Evolutionary conservation across 129 eudicot species (phyloP), one percentile per base, ranked within the genome.

Genomic region (Oenanthe sinensis): DNA sequence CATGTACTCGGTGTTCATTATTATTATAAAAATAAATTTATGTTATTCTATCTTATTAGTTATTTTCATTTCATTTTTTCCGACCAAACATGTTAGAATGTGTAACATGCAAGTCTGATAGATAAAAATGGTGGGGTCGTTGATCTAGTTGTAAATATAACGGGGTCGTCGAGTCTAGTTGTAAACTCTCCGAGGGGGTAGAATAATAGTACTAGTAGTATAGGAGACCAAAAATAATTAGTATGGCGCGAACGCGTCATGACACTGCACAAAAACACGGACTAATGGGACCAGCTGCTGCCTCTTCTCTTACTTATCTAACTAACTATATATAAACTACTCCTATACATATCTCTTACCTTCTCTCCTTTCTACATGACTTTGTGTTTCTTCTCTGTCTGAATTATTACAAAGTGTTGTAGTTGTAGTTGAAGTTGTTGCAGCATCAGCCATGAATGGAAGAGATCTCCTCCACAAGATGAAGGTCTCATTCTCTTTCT

Each of bases 221-320:
- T 3, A 39, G 42, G 42, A 39, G 42, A 39, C 42, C 42, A 39
- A 39, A 19, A 58, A 8, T 58, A 58, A 22, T 60, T n/a, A 60
- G n/a, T 60, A 60, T 60, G 68, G 36, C 68, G 33, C 68, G 68
- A 60, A 60, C 68, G 68, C 68, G 68, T 60, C 68, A 60, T n/a
- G 68, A 60, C 68, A 60, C 68, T n/a, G 68, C 68, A 60, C 15
- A 60, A 60, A 0, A n/a, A 60, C 68, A 33, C 68, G 68, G 16
- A 60, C 68, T 60, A 3, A 60, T 12, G 68, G 68, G 68, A 60
- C 68, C 68, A 60, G 12, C 36, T 55, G 11, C 8, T n/a, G 36
- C 36, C 36, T 55, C 8, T 20, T 22, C 2, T 5, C 28, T 46
- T 46, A 55, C 28, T 55, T 7, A 24, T 7, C 22, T 16, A 17